Evolutionary conservation across 306 rosid species (phyloP).

Genomic region (Argentina anserina): DNA sequence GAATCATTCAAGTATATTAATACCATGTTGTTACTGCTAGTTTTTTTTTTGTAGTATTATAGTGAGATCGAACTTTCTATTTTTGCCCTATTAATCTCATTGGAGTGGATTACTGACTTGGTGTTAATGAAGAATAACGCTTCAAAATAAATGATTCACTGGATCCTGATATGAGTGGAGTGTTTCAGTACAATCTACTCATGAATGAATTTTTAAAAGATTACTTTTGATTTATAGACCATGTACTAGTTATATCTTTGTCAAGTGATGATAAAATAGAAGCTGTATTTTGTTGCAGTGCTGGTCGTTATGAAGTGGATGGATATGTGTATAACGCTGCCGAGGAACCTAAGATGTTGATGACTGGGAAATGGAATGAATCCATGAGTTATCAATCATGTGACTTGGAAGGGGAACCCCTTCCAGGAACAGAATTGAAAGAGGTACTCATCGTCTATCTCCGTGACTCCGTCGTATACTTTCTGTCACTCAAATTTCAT

Average conservation of each 20-base stretch:
- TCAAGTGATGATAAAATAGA: slow-evolving; percentile 3
- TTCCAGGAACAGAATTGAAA: slow-evolving; percentile 69
- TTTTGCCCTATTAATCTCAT: neutral
- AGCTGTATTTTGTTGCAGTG: slow-evolving; percentile 37
- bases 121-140: neutral
- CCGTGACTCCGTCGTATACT: neutral
- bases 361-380: slow-evolving; percentile 95
- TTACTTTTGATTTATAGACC: neutral
- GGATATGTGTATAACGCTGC: slow-evolving; percentile 84
- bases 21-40: neutral
- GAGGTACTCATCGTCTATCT: slow-evolving; percentile 48
- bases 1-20: neutral
- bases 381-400: slow-evolving; percentile 80
- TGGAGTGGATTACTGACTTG: neutral
- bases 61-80: neutral
- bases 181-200: neutral
- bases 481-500: neutral
- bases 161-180: neutral
- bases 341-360: slow-evolving; percentile 85
- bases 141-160: neutral
- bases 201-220: neutral
- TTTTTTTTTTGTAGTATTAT: slow-evolving; percentile 2
- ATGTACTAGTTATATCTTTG: neutral
- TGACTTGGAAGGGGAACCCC: slow-evolving; percentile 91
- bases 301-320: slow-evolving; percentile 96